phyloP scores from a whole-genome alignment of 495 filamentous ascomycete genomes.

The Lasiosphaeriaceae sp. region DNA sequence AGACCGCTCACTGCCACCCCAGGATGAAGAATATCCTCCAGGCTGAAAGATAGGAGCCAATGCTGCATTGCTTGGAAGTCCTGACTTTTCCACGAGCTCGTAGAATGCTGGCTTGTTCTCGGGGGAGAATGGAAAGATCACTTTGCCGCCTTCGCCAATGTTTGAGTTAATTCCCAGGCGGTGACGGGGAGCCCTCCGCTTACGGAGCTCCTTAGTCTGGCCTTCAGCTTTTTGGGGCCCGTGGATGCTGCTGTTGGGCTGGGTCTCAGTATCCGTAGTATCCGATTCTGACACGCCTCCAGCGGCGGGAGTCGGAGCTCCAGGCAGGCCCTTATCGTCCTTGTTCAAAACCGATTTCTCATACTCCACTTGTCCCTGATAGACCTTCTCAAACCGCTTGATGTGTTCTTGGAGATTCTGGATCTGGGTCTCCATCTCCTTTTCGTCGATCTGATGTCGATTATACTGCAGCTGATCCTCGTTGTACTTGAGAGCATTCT shows the following conservation, averaged over 20 bases:
- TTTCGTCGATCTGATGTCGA: constrained; percentile 48
- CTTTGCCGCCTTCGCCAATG: constrained; percentile 15
- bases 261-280: background rate
- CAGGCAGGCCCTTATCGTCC: constrained; percentile 7
- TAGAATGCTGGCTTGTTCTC: background rate
- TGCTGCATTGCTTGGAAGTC: constrained; percentile 22
- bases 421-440: constrained; percentile 29
- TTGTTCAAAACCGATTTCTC: constrained; percentile 28
- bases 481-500: constrained; percentile 41
- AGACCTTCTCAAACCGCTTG: constrained; percentile 34
- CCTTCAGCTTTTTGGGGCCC: background rate
- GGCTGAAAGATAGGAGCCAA: constrained; percentile 30
- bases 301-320: background rate
- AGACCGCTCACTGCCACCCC: constrained; percentile 9
- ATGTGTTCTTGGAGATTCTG: constrained; percentile 32
- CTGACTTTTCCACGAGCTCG: constrained; percentile 20
- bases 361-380: constrained; percentile 31
- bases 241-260: background rate
- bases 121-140: constrained; percentile 2
- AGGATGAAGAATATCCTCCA: constrained; percentile 15
- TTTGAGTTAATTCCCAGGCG: constrained; percentile 9
- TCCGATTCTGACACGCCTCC: background rate
- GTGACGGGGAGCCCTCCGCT: constrained; percentile 1
- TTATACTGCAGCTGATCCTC: constrained; percentile 47
- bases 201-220: constrained; percentile 3